Percentiles rank a stretch among this genome's conserved stretches.
Evolutionary conservation across 2,329 filamentous ascomycete genomes (phyloP).

Genomic region (Verticillium alfalfae): DNA sequence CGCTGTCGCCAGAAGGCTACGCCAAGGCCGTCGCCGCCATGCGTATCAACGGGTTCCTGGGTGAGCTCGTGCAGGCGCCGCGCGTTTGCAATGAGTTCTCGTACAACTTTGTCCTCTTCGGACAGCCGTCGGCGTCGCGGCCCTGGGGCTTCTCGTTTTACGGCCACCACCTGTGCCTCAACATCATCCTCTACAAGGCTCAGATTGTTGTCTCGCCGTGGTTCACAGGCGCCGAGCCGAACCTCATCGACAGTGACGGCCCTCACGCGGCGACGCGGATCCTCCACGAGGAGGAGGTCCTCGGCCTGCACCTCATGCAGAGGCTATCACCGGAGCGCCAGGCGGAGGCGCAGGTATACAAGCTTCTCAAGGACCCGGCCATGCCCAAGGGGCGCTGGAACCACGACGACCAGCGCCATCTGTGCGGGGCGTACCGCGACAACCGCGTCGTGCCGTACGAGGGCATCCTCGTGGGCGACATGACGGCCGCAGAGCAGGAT

Average conservation of each 20-base stretch:
- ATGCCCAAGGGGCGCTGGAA: conserved; percentile 73
- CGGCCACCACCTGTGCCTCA: conserved; percentile 73
- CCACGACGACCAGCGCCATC: conserved; percentile 71
- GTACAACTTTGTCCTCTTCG: conserved; percentile 73
- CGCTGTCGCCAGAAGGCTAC: conserved; percentile 66
- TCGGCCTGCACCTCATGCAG: conserved; percentile 68
- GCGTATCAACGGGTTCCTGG: conserved; percentile 71
- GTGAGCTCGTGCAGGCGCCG: conserved; percentile 57
- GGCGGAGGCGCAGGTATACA: conserved; percentile 49
- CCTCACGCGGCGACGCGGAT: conserved; percentile 60
- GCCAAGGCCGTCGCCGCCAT: conserved; percentile 63
- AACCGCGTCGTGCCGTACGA: conserved; percentile 73
- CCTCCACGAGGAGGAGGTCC: conserved; percentile 55
- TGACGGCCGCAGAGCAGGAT: conserved; percentile 42
- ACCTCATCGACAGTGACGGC: conserved; percentile 59
- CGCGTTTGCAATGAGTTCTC: conserved; percentile 67
- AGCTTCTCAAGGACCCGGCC: conserved; percentile 53
- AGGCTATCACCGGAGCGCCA: conserved; percentile 42
- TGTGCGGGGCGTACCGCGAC: conserved; percentile 74
- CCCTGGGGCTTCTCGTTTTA: conserved; percentile 74
- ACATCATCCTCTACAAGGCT: conserved; percentile 56
- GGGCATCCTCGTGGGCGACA: conserved; percentile 50
- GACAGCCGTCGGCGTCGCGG: conserved; percentile 45
- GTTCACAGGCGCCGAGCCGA: conserved; percentile 78
- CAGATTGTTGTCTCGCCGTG: conserved; percentile 68